These are phyloP conservation scores for Capronia epimyces DNA, from an alignment of 2,329 filamentous ascomycete species.

Conservation along the genomic window DNA sequence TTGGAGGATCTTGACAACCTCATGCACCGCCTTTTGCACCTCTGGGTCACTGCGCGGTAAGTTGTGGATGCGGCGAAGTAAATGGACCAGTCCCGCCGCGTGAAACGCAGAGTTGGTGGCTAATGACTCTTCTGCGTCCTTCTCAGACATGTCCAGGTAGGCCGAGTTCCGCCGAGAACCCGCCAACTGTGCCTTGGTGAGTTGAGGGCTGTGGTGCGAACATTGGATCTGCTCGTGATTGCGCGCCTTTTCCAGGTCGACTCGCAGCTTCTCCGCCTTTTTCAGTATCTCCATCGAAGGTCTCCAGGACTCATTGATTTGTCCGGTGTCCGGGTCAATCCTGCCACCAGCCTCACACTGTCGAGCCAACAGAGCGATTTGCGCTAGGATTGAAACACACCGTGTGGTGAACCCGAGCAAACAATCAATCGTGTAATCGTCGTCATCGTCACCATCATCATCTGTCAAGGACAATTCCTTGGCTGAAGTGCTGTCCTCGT, in stretches of 20 bases:
- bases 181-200: conserved; percentile 26
- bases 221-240: conserved; percentile 37
- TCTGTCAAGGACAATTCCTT: conserved; percentile 33
- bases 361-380: conserved; percentile 65
- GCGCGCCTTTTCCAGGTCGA: conserved; percentile 55
- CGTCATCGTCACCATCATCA: conserved; percentile 50
- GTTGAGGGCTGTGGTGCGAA: conserved; percentile 36
- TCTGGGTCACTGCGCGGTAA: conserved; percentile 52
- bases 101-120: conserved; percentile 75
- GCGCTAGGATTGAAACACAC: conserved; percentile 64
- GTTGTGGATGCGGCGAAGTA: conserved; percentile 67
- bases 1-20: conserved; percentile 58
- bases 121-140: conserved; percentile 59
- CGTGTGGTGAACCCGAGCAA: conserved; percentile 72
- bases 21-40: conserved; percentile 58
- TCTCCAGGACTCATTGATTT: conserved; percentile 52
- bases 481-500: conserved; percentile 29
- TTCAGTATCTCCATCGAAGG: conserved; percentile 52
- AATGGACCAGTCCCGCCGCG: conserved; percentile 69
- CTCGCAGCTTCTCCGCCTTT: conserved; percentile 56
- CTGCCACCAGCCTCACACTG: conserved; percentile 59
- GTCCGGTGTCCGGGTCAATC: conserved; percentile 49
- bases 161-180: conserved; percentile 29
- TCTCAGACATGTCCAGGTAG: conserved; percentile 48
- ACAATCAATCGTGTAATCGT: conserved; percentile 69